These are phyloP conservation scores for Naganishia onofrii DNA, from an alignment of 768 basidiomycete species.

Conservation along the genomic window DNA sequence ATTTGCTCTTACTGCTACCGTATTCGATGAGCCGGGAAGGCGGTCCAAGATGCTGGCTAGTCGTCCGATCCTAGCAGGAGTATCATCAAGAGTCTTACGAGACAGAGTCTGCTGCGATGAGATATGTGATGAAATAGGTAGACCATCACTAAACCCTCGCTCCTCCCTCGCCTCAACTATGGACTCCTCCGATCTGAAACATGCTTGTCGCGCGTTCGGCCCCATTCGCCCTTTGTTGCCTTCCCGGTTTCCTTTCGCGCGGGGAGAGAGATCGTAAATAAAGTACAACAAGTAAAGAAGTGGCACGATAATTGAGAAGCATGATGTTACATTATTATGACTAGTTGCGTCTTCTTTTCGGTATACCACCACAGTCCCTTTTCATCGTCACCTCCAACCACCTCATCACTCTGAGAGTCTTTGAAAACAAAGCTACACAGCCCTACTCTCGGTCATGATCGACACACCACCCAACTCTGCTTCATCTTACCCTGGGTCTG, in stretches of 20 bases:
- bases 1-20: too few species aligned
- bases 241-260: too few species aligned
- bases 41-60: too few species aligned
- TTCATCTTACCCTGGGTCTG: constrained; percentile 11
- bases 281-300: constrained; percentile 2
- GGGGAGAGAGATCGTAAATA: not conserved
- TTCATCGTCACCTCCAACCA: not conserved
- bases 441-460: not conserved
- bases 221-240: not conserved
- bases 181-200: constrained; percentile 24
- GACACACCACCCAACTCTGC: constrained; percentile 16
- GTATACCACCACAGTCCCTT: too few species aligned
- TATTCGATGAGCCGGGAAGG: too few species aligned
- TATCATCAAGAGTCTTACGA: too few species aligned
- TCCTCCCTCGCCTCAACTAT: not conserved
- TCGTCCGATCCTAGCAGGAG: too few species aligned
- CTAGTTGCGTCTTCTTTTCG: too few species aligned
- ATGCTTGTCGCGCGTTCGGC: not conserved
- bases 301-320: not conserved
- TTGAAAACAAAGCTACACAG: not conserved
- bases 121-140: too few species aligned
- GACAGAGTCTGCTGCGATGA: too few species aligned
- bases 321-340: not conserved
- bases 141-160: too few species aligned
- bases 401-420: not conserved